Conservation (phyloP, 805 yeast genomes). For the Millerago galiae region DNA sequence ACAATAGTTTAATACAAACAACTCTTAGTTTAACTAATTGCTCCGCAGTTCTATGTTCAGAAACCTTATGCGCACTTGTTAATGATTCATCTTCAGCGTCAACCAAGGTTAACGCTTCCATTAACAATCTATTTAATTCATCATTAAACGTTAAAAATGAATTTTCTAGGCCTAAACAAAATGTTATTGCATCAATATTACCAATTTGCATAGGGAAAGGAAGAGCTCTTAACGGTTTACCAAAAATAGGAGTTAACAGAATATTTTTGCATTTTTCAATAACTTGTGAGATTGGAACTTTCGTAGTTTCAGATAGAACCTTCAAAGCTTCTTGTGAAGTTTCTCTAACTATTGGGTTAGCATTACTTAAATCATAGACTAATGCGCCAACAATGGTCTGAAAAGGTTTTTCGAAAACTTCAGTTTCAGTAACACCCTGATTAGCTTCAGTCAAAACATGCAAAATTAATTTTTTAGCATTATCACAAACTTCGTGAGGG, state of each 20-base stretch:
- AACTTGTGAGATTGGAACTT: constrained; percentile 63
- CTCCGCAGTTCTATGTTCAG: constrained; percentile 83
- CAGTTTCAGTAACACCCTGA: constrained; percentile 49
- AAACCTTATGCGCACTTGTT: constrained; percentile 77
- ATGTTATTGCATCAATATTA: constrained; percentile 94
- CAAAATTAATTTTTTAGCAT: constrained; percentile 63
- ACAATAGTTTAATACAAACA: constrained; percentile 77
- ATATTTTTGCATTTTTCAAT: constrained; percentile 80
- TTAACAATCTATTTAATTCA: constrained; percentile 74
- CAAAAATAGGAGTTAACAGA: constrained; percentile 87
- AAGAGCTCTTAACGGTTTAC: constrained; percentile 91
- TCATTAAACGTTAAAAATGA: constrained; percentile 84
- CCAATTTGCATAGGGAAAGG: constrained; percentile 99
- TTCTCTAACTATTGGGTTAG: constrained; percentile 74
- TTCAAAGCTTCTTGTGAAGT: constrained; percentile 70
- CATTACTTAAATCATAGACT: constrained; percentile 88
- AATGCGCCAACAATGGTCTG: constrained; percentile 81
- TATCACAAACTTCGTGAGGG: constrained; percentile 68
- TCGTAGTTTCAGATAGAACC: constrained; percentile 63
- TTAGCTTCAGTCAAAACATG: constrained; percentile 64
- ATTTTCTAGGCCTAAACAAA: constrained; percentile 73
- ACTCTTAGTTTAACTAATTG: constrained; percentile 84
- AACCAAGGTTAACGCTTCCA: constrained; percentile 89
- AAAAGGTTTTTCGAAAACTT: constrained; percentile 62
- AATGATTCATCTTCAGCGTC: constrained; percentile 97